Evolutionary conservation across 192 early-diverging fungal genomes (phyloP).

Genomic region (Pilobolus umbonatus): DNA sequence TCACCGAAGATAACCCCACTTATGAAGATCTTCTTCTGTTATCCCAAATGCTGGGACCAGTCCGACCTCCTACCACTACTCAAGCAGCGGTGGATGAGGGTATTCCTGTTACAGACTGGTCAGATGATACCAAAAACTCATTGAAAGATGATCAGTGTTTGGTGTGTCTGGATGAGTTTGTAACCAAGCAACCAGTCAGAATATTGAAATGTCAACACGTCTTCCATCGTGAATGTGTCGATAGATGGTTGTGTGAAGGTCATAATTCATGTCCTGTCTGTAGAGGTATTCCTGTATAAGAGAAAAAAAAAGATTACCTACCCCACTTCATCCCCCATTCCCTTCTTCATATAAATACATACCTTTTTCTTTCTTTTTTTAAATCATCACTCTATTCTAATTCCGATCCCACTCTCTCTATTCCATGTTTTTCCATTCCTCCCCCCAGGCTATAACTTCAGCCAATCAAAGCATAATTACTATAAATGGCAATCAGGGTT

Average conservation of each 20-base stretch:
- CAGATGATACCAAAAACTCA: slow-evolving; percentile 11
- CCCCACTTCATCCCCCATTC: not conserved
- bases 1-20: slow-evolving; percentile 19
- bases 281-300: slow-evolving; percentile 38
- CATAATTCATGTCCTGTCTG: slow-evolving; percentile 54
- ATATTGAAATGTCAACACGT: slow-evolving; percentile 48
- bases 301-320: not conserved
- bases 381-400: slow-evolving; percentile 2
- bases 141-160: slow-evolving; percentile 36
- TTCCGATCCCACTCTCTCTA: no score
- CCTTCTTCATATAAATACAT: not conserved
- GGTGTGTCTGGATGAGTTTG: slow-evolving; percentile 51
- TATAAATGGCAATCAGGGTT: no score
- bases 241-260: slow-evolving; percentile 47
- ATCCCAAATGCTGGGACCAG: slow-evolving; percentile 17
- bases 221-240: slow-evolving; percentile 51
- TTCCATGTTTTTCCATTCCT: no score
- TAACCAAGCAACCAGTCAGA: slow-evolving; percentile 39
- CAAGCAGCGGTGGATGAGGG: slow-evolving; percentile 19
- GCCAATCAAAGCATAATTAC: no score
- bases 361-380: not conserved
- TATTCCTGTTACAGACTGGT: slow-evolving; percentile 10
- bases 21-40: slow-evolving; percentile 33
- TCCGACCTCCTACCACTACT: slow-evolving; percentile 15
- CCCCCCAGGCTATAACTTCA: no score